Percentiles rank a stretch among this genome's conserved stretches.
Evolutionary conservation across 352 stramenopile species (phyloP).

Genomic region (Globisporangium acanthophoron): DNA sequence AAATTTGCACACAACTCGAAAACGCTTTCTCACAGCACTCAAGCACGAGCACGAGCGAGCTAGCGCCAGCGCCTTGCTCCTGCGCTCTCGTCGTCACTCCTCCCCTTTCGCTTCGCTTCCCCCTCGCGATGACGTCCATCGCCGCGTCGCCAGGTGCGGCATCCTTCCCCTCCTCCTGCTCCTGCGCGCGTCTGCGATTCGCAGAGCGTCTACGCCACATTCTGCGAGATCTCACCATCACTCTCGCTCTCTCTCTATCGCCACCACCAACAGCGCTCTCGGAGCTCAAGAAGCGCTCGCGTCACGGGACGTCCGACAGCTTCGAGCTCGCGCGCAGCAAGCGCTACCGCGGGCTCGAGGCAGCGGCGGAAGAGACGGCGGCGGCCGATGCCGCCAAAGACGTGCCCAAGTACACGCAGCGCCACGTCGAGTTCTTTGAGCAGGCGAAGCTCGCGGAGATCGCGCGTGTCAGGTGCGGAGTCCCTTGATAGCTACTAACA

Average conservation of each 20-base stretch:
- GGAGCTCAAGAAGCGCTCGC: slow-evolving; percentile 77
- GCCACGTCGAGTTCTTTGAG: slow-evolving; percentile 86
- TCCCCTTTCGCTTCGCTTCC: background rate
- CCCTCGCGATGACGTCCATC: background rate
- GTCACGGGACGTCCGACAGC: slow-evolving; percentile 33
- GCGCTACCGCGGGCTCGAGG: slow-evolving; percentile 31
- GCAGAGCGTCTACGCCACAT: too few species aligned
- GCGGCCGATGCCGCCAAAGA: slow-evolving; percentile 36
- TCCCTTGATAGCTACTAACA: too few species aligned
- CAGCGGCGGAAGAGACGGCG: slow-evolving; percentile 15
- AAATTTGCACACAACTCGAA: too few species aligned
- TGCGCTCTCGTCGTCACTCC: background rate
- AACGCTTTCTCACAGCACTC: too few species aligned
- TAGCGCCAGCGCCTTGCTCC: background rate
- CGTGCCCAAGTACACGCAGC: slow-evolving; percentile 80
- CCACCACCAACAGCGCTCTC: slow-evolving; percentile 21
- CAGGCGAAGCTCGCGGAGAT: slow-evolving; percentile 80
- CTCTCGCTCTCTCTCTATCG: too few species aligned
- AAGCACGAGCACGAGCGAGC: background rate
- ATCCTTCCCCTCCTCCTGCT: background rate
- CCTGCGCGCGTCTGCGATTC: background rate
- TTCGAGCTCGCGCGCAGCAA: slow-evolving; percentile 62
- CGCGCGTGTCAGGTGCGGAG: slow-evolving; percentile 48
- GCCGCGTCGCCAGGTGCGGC: background rate
- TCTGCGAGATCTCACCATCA: too few species aligned